These are phyloP conservation scores for Populus nigra DNA, from an alignment of 345 rosid species.

Conservation along the genomic window DNA sequence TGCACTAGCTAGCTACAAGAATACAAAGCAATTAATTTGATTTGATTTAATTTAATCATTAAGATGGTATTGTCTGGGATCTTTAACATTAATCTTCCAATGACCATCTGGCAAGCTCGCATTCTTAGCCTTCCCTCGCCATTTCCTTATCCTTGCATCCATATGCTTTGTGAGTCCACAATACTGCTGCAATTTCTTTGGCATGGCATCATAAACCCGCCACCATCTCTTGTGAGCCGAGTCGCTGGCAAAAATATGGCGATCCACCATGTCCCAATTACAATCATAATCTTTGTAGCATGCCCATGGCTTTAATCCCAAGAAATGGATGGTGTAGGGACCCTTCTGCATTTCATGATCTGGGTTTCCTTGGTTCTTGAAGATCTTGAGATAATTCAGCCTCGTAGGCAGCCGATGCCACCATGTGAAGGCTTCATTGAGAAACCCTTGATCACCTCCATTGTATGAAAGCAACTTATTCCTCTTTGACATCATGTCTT, in stretches of 20 bases:
- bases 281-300: constrained; percentile 91
- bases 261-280: constrained; percentile 58
- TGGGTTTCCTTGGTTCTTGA: not conserved
- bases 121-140: constrained; percentile 53
- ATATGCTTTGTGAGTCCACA: constrained; percentile 48
- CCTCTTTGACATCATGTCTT: constrained; percentile 47
- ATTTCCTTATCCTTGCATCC: constrained; percentile 49
- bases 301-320: constrained; percentile 91
- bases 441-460: constrained; percentile 89
- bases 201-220: constrained; percentile 63
- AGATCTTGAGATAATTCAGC: constrained; percentile 53
- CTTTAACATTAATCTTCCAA: constrained; percentile 60
- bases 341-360: constrained; percentile 11
- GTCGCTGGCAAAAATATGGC: constrained; percentile 60
- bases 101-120: constrained; percentile 46
- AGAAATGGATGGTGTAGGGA: constrained; percentile 52
- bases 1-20: not conserved
- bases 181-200: constrained; percentile 42
- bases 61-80: constrained; percentile 43
- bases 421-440: constrained; percentile 76
- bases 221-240: constrained; percentile 64
- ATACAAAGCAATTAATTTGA: not conserved
- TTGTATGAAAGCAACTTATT: constrained; percentile 51
- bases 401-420: constrained; percentile 71
- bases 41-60: not conserved